A percentile compares a stretch with the other conserved stretches of the same genome.
Conservation (phyloP, 2,329 filamentous ascomycete species). For the Penicillium polonicum region DNA sequence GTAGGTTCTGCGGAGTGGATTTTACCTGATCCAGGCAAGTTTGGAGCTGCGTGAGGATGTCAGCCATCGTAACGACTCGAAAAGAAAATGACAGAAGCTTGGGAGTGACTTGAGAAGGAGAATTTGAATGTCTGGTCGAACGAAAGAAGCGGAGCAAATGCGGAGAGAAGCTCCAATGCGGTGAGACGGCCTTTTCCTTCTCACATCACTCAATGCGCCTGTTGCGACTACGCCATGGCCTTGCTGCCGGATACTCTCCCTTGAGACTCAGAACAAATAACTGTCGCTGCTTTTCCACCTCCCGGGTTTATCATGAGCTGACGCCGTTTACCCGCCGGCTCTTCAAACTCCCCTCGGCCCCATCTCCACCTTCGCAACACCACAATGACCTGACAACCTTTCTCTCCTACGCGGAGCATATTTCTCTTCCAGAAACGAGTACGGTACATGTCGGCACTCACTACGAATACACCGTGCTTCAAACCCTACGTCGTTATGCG, state of each 20-base stretch:
- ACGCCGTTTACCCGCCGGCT: conserved; percentile 37
- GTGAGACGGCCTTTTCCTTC: conserved; percentile 13
- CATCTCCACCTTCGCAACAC: conserved; percentile 34
- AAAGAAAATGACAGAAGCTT: neutral
- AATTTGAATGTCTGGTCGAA: neutral
- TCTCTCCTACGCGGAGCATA: conserved; percentile 42
- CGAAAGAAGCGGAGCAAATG: conserved; percentile 18
- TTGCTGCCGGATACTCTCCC: conserved; percentile 7
- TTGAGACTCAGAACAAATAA: neutral
- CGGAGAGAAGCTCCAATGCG: conserved; percentile 28
- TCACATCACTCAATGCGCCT: conserved; percentile 22
- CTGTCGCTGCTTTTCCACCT: conserved; percentile 16
- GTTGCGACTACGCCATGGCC: conserved; percentile 16
- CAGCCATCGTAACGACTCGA: conserved; percentile 37
- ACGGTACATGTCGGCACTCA: conserved; percentile 47
- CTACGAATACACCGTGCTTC: conserved; percentile 48
- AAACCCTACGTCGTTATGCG: conserved; percentile 40
- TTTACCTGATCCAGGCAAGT: conserved; percentile 51
- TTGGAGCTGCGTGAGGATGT: conserved; percentile 52
- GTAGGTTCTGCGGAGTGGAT: neutral
- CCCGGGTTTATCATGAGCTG: conserved; percentile 11
- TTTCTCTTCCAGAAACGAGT: conserved; percentile 36
- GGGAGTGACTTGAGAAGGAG: neutral
- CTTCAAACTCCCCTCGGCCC: conserved; percentile 37
- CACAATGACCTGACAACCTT: conserved; percentile 43